These are phyloP conservation scores for Suillus discolor DNA, from an alignment of 768 basidiomycete genomes.

Conservation along the genomic window DNA sequence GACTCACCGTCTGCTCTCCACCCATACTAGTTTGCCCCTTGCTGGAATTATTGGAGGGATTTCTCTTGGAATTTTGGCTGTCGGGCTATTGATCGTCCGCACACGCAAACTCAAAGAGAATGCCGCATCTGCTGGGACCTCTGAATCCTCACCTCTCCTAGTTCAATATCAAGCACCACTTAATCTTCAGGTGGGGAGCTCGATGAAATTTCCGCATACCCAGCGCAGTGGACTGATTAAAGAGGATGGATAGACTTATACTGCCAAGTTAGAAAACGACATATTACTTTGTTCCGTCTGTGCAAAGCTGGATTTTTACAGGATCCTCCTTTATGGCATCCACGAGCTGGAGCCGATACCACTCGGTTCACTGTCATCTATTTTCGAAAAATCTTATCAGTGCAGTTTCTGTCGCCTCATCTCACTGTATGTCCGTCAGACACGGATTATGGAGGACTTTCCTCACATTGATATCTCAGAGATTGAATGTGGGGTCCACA, in stretches of 20 bases:
- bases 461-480: slow-evolving; percentile 8
- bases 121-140: background rate
- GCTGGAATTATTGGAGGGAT: background rate
- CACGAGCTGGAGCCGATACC: background rate
- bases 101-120: background rate
- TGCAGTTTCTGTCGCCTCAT: slow-evolving; percentile 13
- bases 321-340: slow-evolving; percentile 8
- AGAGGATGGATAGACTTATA: background rate
- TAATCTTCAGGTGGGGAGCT: background rate
- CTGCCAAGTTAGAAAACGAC: background rate
- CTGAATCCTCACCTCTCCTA: background rate
- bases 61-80: background rate
- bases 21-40: background rate
- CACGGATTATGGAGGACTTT: background rate
- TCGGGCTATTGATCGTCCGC: background rate
- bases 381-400: slow-evolving; percentile 6
- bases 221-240: background rate
- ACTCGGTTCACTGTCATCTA: slow-evolving; percentile 7
- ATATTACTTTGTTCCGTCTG: slow-evolving; percentile 7
- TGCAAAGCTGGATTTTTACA: slow-evolving; percentile 10
- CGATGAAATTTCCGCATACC: background rate
- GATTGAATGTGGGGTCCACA: background rate
- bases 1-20: too few relatives aligned
- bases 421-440: slow-evolving; percentile 5
- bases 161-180: background rate